Evolutionary conservation across 345 rosid genomes (phyloP), one percentile per base, ranked within the genome.

Genomic region (Combretum micranthum): DNA sequence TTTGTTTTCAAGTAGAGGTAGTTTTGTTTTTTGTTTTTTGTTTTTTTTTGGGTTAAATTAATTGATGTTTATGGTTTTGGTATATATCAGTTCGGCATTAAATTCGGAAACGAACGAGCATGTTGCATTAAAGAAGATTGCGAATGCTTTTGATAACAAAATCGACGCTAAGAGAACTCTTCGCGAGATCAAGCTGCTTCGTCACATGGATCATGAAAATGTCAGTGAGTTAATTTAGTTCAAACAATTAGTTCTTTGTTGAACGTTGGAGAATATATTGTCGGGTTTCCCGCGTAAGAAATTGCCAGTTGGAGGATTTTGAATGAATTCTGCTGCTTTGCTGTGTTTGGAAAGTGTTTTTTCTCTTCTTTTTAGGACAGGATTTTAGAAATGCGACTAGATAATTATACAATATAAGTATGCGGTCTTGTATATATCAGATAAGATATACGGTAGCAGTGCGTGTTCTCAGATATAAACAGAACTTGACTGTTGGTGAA

Each of bases 101-200:
- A 80, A 89, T 70, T 85, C 86, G 12, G 94, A 93, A 75, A 86
- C 87, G 12, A 79, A 71, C 21, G 99, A 89, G 68, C 75, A 72
- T 10, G 91, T 93, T 44, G 97, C 97, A 1, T 66, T 93, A 52
- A 93, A 89, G 88, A 93, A 93, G 83, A 86, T 89, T 37, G 72
- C 81, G 9, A 78, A 86, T 74, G 89, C 93, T 7, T 88, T 85
- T 50, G 93, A 86, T 45, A 83, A 92, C 78, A 73, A 64, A 52
- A 77, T 89, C 44, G 91, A 82, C 22, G 97, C 96, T 15, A 92
- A 92, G 83, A 84, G 96, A 77, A 85, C 97, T 11, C 93, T 92
- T 44, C 95, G 98, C 2, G 98, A 88, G 82, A 88, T 88, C 86
- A 92, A 86, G 84, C 74, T 92, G 55, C 97, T 92, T 69, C 87